Conservation (phyloP, 2,329 filamentous ascomycete genomes). For the Xylariales sp. region DNA sequence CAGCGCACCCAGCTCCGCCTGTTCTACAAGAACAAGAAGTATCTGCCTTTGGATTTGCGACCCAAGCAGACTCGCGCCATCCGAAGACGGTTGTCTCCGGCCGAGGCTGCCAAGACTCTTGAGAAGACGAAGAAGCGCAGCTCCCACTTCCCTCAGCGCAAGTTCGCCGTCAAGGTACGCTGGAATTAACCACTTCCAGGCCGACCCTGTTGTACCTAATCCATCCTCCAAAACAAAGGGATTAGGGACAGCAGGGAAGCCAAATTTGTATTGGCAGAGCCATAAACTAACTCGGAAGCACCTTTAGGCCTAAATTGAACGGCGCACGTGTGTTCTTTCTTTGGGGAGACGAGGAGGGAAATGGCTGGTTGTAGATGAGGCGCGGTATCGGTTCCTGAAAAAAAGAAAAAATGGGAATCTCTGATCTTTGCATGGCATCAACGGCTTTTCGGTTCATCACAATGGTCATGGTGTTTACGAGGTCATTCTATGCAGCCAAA, state of each 20-base stretch:
- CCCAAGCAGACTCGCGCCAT: conserved; percentile 98
- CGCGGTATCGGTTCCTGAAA: conserved; percentile 22
- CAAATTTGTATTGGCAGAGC: no score
- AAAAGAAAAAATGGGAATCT: conserved; percentile 23
- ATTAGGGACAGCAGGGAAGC: no score
- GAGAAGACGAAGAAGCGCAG: conserved; percentile 96
- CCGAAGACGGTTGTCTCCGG: conserved; percentile 87
- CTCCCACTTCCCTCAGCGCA: conserved; percentile 96
- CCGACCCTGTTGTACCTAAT: no score
- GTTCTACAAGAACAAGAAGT: conserved; percentile 99
- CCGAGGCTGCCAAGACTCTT: conserved; percentile 80
- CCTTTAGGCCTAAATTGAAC: no score
- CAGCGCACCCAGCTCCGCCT: conserved; percentile 96
- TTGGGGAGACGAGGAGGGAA: conserved; percentile 11
- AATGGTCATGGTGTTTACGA: conserved; percentile 27
- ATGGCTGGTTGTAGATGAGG: conserved; percentile 21
- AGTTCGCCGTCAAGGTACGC: conserved; percentile 95
- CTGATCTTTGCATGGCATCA: conserved; percentile 33
- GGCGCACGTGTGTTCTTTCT: conserved; percentile 17
- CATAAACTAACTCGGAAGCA: no score
- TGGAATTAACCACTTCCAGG: not conserved
- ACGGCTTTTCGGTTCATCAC: conserved; percentile 30
- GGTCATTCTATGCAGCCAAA: conserved; percentile 27
- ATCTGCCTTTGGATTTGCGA: conserved; percentile 96
- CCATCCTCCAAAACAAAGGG: no score